Evolutionary conservation across 2,329 filamentous ascomycete genomes (phyloP).

Genomic region (Hortaea werneckii): DNA sequence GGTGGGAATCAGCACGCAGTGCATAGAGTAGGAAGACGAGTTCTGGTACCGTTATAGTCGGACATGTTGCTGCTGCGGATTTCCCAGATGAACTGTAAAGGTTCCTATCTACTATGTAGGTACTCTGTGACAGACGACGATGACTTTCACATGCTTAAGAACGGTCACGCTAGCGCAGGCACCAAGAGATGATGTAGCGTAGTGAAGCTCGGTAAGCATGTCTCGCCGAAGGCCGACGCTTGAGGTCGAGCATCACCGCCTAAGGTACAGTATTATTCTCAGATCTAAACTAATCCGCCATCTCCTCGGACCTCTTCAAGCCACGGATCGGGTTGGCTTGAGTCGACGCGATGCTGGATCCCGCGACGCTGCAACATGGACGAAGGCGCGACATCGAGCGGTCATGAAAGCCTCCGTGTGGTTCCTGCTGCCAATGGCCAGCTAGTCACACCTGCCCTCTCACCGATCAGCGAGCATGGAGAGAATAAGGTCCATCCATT

Average conservation of each 20-base stretch:
- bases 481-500: conserved; percentile 6
- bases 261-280: no score
- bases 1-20: neutral
- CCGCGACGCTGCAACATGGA: neutral
- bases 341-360: neutral
- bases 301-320: no score
- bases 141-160: neutral
- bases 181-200: neutral
- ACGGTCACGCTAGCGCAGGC: neutral
- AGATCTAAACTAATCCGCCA: no score
- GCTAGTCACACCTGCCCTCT: conserved; percentile 20
- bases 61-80: conserved; percentile 25
- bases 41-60: conserved; percentile 34
- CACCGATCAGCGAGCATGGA: conserved; percentile 19
- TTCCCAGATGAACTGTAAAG: no score
- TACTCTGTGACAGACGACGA: no score
- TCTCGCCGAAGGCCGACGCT: neutral
- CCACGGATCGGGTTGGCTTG: neutral
- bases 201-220: neutral
- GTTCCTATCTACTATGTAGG: no score
- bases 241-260: neutral
- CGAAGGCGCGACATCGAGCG: neutral
- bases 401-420: neutral
- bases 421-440: conserved; percentile 6
- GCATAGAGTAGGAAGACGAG: neutral